These are phyloP conservation scores for Eucalyptus pauciflora DNA, from an alignment of 345 rosid species.

Conservation along the genomic window DNA sequence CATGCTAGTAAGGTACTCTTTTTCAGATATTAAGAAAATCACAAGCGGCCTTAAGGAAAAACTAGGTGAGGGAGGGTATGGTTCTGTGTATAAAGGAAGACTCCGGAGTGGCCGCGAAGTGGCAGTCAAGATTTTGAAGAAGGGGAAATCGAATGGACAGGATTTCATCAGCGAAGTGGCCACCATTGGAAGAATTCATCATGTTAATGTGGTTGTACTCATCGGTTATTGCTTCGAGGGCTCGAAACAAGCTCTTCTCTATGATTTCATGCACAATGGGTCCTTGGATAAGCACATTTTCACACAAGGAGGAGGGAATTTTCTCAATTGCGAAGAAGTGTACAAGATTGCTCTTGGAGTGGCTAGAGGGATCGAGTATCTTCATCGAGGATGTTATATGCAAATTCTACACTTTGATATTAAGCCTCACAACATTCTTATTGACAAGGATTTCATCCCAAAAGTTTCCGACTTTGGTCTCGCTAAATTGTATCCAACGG, in stretches of 20 bases:
- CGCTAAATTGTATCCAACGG: rapidly evolving
- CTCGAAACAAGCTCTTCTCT: not conserved
- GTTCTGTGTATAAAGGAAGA: not conserved
- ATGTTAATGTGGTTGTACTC: not conserved
- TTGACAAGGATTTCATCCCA: too few relatives aligned
- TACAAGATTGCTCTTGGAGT: too few relatives aligned
- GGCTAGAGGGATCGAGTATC: too few relatives aligned
- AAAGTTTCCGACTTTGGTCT: too few relatives aligned
- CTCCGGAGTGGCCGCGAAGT: rapidly evolving
- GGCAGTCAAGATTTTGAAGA: not conserved
- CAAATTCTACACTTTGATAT: too few relatives aligned
- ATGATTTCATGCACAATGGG: not conserved
- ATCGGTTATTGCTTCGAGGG: not conserved
- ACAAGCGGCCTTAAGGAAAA: not conserved
- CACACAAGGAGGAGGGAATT: too few relatives aligned
- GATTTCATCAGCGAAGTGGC: not conserved
- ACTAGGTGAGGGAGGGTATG: not conserved
- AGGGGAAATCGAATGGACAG: not conserved
- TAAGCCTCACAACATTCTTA: too few relatives aligned
- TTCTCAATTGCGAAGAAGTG: too few relatives aligned
- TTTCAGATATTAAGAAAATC: not conserved
- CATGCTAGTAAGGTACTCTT: not conserved
- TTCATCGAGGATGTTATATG: too few relatives aligned
- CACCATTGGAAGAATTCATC: not conserved
- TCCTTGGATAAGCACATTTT: too few relatives aligned